Evolutionary conservation across 1,284 basidiomycete species (phyloP).

Genomic region (Heliocybe sulcata): DNA sequence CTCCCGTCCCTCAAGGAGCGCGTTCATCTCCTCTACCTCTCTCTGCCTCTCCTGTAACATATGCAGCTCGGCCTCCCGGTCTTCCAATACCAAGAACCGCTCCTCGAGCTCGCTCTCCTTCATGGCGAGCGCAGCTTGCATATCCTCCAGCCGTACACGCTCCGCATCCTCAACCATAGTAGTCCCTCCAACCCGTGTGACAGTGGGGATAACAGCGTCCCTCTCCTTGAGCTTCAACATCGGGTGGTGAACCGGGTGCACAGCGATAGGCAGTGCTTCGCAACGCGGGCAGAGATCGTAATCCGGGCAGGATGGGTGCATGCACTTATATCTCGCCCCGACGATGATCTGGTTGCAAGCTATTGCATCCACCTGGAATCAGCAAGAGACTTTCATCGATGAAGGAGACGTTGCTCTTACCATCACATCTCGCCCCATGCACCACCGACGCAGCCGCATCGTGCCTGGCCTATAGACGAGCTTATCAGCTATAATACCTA

Average conservation of each 20-base stretch:
- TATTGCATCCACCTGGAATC: neutral
- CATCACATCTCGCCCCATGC: conserved; percentile 23
- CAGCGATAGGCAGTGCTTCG: conserved; percentile 72
- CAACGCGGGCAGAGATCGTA: conserved; percentile 81
- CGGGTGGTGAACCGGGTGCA: conserved; percentile 71
- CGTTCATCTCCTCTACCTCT: neutral
- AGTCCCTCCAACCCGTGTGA: conserved; percentile 28
- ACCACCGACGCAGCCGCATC: neutral
- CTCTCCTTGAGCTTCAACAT: conserved; percentile 70
- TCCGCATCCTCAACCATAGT: neutral
- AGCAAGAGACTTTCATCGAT: neutral
- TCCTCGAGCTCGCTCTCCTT: neutral
- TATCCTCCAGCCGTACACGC: neutral
- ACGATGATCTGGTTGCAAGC: conserved; percentile 46
- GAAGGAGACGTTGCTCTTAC: neutral
- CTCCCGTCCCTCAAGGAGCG: neutral
- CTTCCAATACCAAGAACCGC: neutral
- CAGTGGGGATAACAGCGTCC: conserved; percentile 43
- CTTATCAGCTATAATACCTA: conserved; percentile 10
- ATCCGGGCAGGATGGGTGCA: conserved; percentile 75
- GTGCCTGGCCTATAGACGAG: conserved; percentile 7
- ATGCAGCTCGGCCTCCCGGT: neutral
- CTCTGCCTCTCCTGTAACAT: neutral
- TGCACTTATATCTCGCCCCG: conserved; percentile 78
- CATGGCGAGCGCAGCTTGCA: neutral